Percentiles rank a stretch among this genome's conserved stretches.
Conservation (phyloP, 768 basidiomycete genomes). For the Hemileccinum impolitum region DNA sequence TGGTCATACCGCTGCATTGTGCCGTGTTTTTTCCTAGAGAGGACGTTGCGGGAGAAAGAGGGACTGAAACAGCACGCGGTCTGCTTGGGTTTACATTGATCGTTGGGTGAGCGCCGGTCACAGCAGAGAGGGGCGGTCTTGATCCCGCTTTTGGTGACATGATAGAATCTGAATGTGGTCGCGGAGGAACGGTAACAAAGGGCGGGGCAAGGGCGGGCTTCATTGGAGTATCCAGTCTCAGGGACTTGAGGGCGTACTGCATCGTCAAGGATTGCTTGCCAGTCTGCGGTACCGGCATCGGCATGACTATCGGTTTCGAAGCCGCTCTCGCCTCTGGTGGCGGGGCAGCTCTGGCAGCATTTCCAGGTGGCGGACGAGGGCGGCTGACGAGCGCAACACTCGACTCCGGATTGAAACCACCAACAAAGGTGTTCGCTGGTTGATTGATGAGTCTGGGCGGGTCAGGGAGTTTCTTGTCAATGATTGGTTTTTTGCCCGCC, state of each 20-base stretch:
- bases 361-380: conserved; percentile 5
- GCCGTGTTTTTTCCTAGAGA: conserved; percentile 13
- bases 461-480: conserved; percentile 16
- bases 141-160: conserved; percentile 8
- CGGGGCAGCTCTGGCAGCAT: too few relatives aligned
- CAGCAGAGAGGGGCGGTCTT: conserved; percentile 5
- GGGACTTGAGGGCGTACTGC: conserved; percentile 18
- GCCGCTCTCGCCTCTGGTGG: too few relatives aligned
- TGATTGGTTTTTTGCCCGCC: conserved; percentile 13
- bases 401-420: conserved; percentile 42
- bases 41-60: conserved; percentile 17
- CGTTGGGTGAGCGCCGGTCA: conserved; percentile 11
- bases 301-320: conserved; percentile 5
- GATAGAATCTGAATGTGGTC: conserved; percentile 34
- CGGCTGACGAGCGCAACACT: conserved; percentile 5
- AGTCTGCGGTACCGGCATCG: conserved; percentile 35
- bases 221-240: conserved; percentile 7
- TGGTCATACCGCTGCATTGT: conserved; percentile 69
- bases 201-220: conserved; percentile 19
- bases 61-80: conserved; percentile 20
- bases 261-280: conserved; percentile 17
- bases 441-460: neutral
- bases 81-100: conserved; percentile 12
- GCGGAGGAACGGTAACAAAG: conserved; percentile 18
- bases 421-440: conserved; percentile 36